Conservation (phyloP, 2,329 filamentous ascomycete genomes). For the Trichocomaceae sp. region DNA sequence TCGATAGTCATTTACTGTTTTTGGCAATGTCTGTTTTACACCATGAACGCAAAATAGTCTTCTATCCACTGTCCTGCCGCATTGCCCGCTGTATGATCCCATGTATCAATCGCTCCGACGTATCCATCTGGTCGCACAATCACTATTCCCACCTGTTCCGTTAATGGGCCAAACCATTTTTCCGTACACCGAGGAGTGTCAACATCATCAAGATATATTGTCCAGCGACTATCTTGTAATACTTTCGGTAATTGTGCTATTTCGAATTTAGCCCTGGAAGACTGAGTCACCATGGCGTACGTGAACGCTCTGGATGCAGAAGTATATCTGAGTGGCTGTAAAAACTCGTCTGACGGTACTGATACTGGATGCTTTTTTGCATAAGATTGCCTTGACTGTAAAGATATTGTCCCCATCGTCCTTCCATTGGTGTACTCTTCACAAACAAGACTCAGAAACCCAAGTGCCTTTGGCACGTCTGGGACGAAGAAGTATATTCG, state of each 20-base stretch:
- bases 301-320: constrained; percentile 63
- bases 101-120: not conserved
- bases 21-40: not conserved
- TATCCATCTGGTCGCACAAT: constrained; percentile 5
- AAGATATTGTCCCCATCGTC: not conserved
- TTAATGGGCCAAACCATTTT: constrained; percentile 34
- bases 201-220: constrained; percentile 64
- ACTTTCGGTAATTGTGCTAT: constrained; percentile 57
- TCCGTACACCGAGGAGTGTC: constrained; percentile 53
- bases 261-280: constrained; percentile 58
- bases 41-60: not conserved
- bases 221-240: constrained; percentile 62
- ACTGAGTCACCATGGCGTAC: constrained; percentile 60
- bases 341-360: not conserved
- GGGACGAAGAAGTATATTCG: constrained; percentile 65
- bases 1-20: no score
- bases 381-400: not conserved
- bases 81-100: not conserved
- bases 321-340: constrained; percentile 48
- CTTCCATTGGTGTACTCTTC: not conserved
- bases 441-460: not conserved
- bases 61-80: not conserved
- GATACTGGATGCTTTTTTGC: not conserved
- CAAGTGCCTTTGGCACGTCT: constrained; percentile 40
- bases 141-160: not conserved